Conservation (phyloP, 441 rosid genomes). For the Adansonia gregorii region DNA sequence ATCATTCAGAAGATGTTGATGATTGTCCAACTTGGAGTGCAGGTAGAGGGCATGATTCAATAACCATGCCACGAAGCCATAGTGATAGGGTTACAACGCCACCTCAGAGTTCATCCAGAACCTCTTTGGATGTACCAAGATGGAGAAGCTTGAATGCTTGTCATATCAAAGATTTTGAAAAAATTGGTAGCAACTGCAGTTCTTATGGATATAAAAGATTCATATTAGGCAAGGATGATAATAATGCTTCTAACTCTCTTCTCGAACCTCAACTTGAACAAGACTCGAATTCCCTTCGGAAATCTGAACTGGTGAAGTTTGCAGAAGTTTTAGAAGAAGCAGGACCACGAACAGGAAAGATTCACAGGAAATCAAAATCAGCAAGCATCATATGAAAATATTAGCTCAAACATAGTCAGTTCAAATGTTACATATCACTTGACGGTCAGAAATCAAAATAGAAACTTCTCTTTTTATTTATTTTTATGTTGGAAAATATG, state of each 20-base stretch:
- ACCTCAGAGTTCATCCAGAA: conserved; percentile 37
- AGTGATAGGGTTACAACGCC: conserved; percentile 29
- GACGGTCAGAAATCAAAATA: background rate
- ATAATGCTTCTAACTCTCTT: conserved; percentile 21
- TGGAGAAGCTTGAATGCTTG: conserved; percentile 37
- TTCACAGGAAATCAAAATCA: conserved; percentile 59
- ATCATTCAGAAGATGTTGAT: conserved; percentile 38
- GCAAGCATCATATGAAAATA: conserved; percentile 41
- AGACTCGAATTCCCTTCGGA: conserved; percentile 28
- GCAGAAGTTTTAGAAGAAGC: conserved; percentile 62
- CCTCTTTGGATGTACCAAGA: conserved; percentile 57
- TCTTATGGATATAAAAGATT: conserved; percentile 30
- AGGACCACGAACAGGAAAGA: conserved; percentile 27
- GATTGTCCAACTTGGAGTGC: conserved; percentile 44
- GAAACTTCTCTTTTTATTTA: background rate
- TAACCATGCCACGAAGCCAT: conserved; percentile 23
- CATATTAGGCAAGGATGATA: conserved; percentile 22
- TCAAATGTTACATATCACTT: background rate
- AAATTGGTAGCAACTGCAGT: conserved; percentile 32
- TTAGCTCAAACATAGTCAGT: conserved; percentile 23
- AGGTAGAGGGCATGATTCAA: conserved; percentile 28
- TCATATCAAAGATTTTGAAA: conserved; percentile 36
- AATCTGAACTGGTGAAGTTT: conserved; percentile 57
- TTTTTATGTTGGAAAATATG: too few relatives aligned
- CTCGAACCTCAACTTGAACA: conserved; percentile 30